Evolutionary conservation across 2,329 filamentous ascomycete genomes (phyloP), one percentile per base, ranked within the genome.

Genomic region (Neodidymelliopsis sp.): DNA sequence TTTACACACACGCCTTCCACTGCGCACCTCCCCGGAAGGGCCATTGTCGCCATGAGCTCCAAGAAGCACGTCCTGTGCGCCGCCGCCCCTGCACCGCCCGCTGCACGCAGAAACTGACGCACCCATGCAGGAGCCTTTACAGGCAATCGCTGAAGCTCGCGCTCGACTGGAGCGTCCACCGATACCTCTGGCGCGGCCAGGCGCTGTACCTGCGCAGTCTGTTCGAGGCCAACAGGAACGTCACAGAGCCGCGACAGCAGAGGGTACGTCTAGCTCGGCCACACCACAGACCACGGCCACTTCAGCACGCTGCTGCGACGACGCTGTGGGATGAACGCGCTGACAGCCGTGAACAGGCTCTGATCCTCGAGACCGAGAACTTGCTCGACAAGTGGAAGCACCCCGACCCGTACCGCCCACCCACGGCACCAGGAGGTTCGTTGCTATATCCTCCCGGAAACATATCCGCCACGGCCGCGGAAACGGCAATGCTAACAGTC

Each of bases 381-480:
- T 73, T 97, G 50, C 79, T 99, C 56, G 85, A 94, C 67, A 89
- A 87, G 74, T 99, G 93, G 93, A 97, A 97, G 78, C 94, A 99
- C 70, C 94, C 94, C 3, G 94, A 99, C 73, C 92, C 94, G 23
- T 97, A 96, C 73, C 81, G 84, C 62, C 84, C 88, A 59, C 94
- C 94, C 11, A 96, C 91, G 30, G 93, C 94, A 28, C 94, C 94
- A 9, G 94, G 94, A 82, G 94, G 93, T 94, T 83, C 42, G 61
- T 56, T 49, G 25, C 48, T 44, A 42, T 29, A 28, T 28, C 40
- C 33, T 59, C 40, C 33, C 59, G 57, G 57, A 62, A 57, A 55
- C 34, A 46, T 56, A 55, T 59, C 56, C 50, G 59, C 31, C 16
- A 33, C 60, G 60, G 60, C 60, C 57, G 60, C 51, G 37, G 47